phyloP scores from a whole-genome alignment of 1,284 basidiomycete species.

The Microbotryum silenes-acaulis region DNA sequence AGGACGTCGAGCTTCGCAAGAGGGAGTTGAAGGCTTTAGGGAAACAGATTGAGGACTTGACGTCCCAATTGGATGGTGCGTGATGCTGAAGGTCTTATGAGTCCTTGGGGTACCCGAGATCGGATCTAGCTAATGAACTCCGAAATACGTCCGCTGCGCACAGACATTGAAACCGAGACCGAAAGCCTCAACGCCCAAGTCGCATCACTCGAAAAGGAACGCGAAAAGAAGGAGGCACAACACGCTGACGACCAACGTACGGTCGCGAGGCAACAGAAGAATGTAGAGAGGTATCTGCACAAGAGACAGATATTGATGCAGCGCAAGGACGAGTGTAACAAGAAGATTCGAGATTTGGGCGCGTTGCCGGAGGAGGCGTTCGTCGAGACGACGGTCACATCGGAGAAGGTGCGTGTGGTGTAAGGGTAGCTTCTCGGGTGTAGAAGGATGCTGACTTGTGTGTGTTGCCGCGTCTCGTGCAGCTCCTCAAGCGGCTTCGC shows the following conservation, averaged over 20 bases:
- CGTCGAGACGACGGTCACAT: constrained; percentile 65
- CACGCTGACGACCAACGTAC: constrained; percentile 77
- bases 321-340: constrained; percentile 85
- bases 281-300: constrained; percentile 83
- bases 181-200: constrained; percentile 60
- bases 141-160: not conserved
- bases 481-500: constrained; percentile 87
- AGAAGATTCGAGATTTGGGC: constrained; percentile 90
- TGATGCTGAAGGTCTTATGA: constrained; percentile 6
- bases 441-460: no score
- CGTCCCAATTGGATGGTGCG: constrained; percentile 58
- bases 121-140: constrained; percentile 15
- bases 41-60: constrained; percentile 56
- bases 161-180: constrained; percentile 45
- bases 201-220: constrained; percentile 54
- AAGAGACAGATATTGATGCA: constrained; percentile 76
- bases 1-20: constrained; percentile 57
- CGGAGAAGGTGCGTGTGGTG: constrained; percentile 50
- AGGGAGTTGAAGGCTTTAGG: constrained; percentile 62
- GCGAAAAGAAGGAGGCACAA: constrained; percentile 71
- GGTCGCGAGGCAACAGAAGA: constrained; percentile 86
- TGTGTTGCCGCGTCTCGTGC: no score
- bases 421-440: no score
- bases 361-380: constrained; percentile 96
- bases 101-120: constrained; percentile 7